Base-by-base conservation (phyloP, 2,329 filamentous ascomycete genomes). In the Fusarium verrucosum region DNA sequence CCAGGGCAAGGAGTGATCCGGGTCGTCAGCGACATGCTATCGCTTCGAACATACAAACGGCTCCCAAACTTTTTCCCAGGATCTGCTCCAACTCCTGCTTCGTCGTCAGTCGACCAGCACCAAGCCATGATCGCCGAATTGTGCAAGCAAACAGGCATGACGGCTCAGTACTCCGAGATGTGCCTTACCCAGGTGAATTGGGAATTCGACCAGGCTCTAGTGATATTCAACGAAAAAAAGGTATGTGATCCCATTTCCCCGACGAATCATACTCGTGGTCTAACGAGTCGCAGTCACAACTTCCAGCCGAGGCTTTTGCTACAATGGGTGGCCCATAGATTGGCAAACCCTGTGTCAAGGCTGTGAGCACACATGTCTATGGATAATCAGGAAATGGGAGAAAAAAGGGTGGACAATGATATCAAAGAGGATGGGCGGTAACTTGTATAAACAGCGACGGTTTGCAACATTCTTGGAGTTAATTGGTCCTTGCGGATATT, bases 161-260 rank as follows among this genome's bases (percentile, higher is more conserved):
- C 87, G 10, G 78, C 88, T 10, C 82, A 91, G 57, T 96, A 91
- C 74, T 90, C 93, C 2, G 85, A 89, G 68, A 85, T 96, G 82
- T 97, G 94, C 70, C 82, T 98, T 16, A 83, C 87, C 4, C 88
- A 93, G 58, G 92, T 89, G 54, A 85, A 84, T 33, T 98, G 93
- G 92, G 86, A 96, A 74, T 87, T 94, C 44, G 85, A 91, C 33
- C 85, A 86, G 66, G 94, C 94, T 3, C 79, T 94, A 67, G 80
- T 84, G 50, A 87, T 91, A 28, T 97, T 97, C 73, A 85, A 89
- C 62, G 85, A 89, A 66, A 88, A 91, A 55, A 92, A 89, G 82
- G 91, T 90, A 80, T 74, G 82, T 70, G 25, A 30, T 49, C 43
- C 11, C 14, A 11, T 22, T 33, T 33, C 26, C 13, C 57, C 8